phyloP scores from a whole-genome alignment of 1,139 yeast genomes.

The Pichia sp. region DNA sequence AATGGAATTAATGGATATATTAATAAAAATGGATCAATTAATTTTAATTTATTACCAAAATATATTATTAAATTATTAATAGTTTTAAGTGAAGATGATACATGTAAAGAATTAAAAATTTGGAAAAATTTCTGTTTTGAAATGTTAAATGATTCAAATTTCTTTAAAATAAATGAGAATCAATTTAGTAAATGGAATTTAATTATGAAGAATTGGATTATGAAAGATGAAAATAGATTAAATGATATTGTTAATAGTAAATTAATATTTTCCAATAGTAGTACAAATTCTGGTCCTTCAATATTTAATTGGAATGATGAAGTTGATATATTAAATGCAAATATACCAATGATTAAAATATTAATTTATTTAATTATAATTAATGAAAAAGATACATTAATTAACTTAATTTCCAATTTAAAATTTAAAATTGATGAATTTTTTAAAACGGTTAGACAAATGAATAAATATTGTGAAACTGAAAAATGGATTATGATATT shows the following conservation, averaged over 20 bases:
- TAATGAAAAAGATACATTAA: constrained; percentile 53
- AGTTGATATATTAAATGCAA: constrained; percentile 40
- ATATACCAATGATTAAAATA: constrained; percentile 37
- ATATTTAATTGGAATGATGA: constrained; percentile 77
- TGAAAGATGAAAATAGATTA: constrained; percentile 52
- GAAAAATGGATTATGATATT: constrained; percentile 48
- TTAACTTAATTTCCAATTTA: constrained; percentile 43
- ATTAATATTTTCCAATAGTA: constrained; percentile 35
- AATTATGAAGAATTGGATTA: constrained; percentile 51
- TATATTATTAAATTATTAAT: constrained; percentile 36
- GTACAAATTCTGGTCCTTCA: constrained; percentile 37
- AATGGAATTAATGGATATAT: constrained; percentile 41
- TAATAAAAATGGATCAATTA: constrained; percentile 34
- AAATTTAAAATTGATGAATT: constrained; percentile 45
- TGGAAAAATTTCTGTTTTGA: constrained; percentile 53
- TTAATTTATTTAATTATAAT: constrained; percentile 57
- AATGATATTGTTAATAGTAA: constrained; percentile 48
- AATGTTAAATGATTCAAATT: constrained; percentile 42
- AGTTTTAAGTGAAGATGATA: constrained; percentile 33
- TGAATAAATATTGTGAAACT: constrained; percentile 27
- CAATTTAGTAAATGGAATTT: constrained; percentile 41
- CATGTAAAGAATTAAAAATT: constrained; percentile 34
- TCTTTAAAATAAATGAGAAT: constrained; percentile 34
- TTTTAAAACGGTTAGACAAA: constrained; percentile 27
- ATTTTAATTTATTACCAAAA: constrained; percentile 30